Conservation (phyloP, 139 green algal species). For the Micractinium sp. region DNA sequence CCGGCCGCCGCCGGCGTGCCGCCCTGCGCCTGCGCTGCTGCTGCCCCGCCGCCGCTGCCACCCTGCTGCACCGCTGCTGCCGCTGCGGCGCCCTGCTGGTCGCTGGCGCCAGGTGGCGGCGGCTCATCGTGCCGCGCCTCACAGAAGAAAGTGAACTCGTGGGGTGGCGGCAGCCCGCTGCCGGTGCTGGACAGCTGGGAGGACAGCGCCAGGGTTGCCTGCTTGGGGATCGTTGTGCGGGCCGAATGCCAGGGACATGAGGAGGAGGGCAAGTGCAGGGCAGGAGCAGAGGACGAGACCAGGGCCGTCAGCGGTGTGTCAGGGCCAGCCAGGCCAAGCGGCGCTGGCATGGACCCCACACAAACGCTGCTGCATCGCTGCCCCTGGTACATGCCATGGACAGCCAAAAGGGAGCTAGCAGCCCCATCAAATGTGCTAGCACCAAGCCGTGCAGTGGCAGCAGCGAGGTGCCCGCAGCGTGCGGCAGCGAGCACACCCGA, state of each 20-base stretch:
- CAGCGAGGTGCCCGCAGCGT: not conserved
- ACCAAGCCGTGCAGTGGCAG: not conserved
- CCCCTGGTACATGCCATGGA: too few relatives aligned
- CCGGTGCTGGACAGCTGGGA: not conserved
- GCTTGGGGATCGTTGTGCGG: not conserved
- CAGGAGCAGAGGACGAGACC: not conserved
- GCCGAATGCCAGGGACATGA: not conserved
- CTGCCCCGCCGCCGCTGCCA: not conserved
- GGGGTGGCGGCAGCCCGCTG: constrained; percentile 11
- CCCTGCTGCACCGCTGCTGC: constrained; percentile 1
- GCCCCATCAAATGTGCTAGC: too few relatives aligned
- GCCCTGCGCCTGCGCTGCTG: not conserved
- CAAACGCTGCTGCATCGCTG: not conserved
- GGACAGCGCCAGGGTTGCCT: constrained; percentile 22
- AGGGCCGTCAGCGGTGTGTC: not conserved
- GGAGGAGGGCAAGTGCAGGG: not conserved
- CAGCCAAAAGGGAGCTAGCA: too few relatives aligned
- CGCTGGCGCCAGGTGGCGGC: not conserved
- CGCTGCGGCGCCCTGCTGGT: not conserved
- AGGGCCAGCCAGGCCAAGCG: not conserved
- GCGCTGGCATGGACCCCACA: not conserved
- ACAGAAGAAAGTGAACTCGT: constrained; percentile 38
- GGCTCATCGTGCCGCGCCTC: constrained; percentile 35
- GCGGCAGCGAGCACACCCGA: not conserved
- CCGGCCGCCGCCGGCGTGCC: not conserved